Conservation (phyloP, 1,139 yeast species). For the Suhomyces taliae region DNA sequence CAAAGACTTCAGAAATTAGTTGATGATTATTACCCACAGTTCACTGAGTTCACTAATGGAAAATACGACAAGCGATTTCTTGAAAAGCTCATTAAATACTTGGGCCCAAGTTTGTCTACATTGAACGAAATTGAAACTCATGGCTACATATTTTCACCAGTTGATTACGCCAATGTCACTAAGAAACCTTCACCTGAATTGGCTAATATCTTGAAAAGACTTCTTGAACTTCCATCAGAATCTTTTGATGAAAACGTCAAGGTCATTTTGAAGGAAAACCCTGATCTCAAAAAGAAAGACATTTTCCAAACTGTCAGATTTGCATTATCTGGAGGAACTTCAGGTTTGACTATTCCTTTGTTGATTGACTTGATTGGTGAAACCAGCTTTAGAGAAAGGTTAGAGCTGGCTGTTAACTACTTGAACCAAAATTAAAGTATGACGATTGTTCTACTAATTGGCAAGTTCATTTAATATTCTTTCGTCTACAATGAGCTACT, state of each 20-base stretch:
- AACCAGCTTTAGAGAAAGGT: slow-evolving; percentile 40
- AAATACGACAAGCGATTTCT: slow-evolving; percentile 22
- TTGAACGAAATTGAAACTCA: slow-evolving; percentile 52
- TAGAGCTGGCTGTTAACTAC: slow-evolving; percentile 14
- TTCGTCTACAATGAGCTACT: not conserved
- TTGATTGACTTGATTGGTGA: slow-evolving; percentile 58
- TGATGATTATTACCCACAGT: slow-evolving; percentile 22
- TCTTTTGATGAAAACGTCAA: slow-evolving; percentile 15
- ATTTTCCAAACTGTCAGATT: slow-evolving; percentile 64
- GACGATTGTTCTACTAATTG: not conserved
- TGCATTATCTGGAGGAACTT: slow-evolving; percentile 69
- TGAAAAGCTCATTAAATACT: slow-evolving; percentile 23
- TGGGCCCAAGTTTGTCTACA: slow-evolving; percentile 45
- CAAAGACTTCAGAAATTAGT: slow-evolving; percentile 32
- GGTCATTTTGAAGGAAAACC: slow-evolving; percentile 13
- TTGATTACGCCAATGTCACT: slow-evolving; percentile 27
- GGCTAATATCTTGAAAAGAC: slow-evolving; percentile 10
- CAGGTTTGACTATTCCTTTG: slow-evolving; percentile 71
- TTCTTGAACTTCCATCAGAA: slow-evolving; percentile 2
- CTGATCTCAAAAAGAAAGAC: slow-evolving; percentile 39
- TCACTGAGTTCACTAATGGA: slow-evolving; percentile 12
- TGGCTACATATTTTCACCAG: slow-evolving; percentile 49
- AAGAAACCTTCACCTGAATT: slow-evolving; percentile 11
- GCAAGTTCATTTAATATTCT: too few relatives aligned
- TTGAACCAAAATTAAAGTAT: too few relatives aligned